Evolutionary conservation across 495 filamentous ascomycete species (phyloP), one percentile per base, ranked within the genome.

Genomic region (Xylaria nigripes): DNA sequence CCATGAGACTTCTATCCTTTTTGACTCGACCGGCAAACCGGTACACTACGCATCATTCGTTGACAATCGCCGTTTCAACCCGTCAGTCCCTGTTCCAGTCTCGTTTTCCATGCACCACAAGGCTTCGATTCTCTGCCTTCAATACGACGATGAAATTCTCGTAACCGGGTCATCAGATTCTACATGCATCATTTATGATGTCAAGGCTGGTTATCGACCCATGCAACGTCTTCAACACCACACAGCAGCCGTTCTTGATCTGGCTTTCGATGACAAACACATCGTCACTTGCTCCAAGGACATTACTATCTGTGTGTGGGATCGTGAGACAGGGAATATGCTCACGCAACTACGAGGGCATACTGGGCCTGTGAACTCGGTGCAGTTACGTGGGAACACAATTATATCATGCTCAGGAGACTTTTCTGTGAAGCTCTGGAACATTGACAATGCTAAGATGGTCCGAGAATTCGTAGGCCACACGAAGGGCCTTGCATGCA

Each of bases 251-350:
- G 91, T 98, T 24, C 78, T 98, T 15, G 93, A 98, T 66, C 81
- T 97, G 5, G 88, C 86, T 61, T 90, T 98, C 57, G 90, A 98
- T 66, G 81, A 88, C 50, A 82, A 86, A 48, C 85, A 93, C 70
- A 96, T 98, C 57, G 84, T 97, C 16, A 95, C 91, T 22, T 96
- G 92, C 72, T 95, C 89, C 57, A 97, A 97, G 70, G 93, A 98
- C 70, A 81, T 83, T 38, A 87, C 79, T 12, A 90, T 98, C 64
- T 90, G 87, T 67, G 81, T 97, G 18, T 98, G 93, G 93, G 87
- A 95, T 59, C 86, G 92, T 45, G 68, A 76, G 12, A 93, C 87
- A 0, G 86, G 87, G 41, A 72, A 70, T 3, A 73, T 90, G 19
- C 68, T 93, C 41, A 84, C 85, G 55, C 85, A 85, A 60, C 76